Evolutionary conservation across 208 protist species (phyloP).

Genomic region (Trypanosoma brucei): DNA sequence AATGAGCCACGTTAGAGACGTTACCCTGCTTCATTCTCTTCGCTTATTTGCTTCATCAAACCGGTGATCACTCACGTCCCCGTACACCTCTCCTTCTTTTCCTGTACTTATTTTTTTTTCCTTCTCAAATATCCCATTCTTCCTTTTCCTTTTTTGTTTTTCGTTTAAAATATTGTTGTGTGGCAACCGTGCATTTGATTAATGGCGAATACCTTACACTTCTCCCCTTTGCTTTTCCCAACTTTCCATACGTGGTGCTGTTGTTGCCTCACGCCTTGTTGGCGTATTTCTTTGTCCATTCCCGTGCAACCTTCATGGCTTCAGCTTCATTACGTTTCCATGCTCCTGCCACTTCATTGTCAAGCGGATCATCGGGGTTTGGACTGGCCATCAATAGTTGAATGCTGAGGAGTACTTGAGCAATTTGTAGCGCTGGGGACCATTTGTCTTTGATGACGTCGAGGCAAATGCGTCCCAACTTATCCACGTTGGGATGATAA

Average conservation of each 20-base stretch:
- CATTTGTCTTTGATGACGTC: slow-evolving; percentile 99
- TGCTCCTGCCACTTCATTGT: slow-evolving; percentile 96
- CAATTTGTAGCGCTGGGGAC: slow-evolving; percentile 99
- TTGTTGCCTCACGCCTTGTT: background rate
- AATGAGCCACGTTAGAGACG: too few relatives aligned
- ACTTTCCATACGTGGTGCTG: too few relatives aligned
- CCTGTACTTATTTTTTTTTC: background rate
- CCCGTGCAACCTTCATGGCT: slow-evolving; percentile 59
- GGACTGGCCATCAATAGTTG: slow-evolving; percentile 99
- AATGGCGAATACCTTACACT: background rate
- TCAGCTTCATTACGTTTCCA: slow-evolving; percentile 80
- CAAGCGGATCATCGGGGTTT: slow-evolving; percentile 99
- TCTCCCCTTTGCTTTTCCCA: slow-evolving; percentile 3
- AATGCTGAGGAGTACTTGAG: slow-evolving; percentile 99
- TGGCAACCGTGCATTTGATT: slow-evolving; percentile 5
- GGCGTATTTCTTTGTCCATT: slow-evolving; percentile 84
- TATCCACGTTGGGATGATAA: slow-evolving; percentile 99
- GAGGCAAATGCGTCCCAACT: slow-evolving; percentile 97
- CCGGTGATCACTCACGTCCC: too few relatives aligned
- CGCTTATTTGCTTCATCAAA: too few relatives aligned
- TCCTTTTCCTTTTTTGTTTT: slow-evolving; percentile 14
- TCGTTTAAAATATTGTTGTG: slow-evolving; percentile 15
- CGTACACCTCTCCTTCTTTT: too few relatives aligned
- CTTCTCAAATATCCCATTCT: background rate
- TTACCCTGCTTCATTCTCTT: too few relatives aligned